These are phyloP conservation scores for Pestalotiopsis fici DNA, from an alignment of 2,329 filamentous ascomycete species.

Conservation along the genomic window DNA sequence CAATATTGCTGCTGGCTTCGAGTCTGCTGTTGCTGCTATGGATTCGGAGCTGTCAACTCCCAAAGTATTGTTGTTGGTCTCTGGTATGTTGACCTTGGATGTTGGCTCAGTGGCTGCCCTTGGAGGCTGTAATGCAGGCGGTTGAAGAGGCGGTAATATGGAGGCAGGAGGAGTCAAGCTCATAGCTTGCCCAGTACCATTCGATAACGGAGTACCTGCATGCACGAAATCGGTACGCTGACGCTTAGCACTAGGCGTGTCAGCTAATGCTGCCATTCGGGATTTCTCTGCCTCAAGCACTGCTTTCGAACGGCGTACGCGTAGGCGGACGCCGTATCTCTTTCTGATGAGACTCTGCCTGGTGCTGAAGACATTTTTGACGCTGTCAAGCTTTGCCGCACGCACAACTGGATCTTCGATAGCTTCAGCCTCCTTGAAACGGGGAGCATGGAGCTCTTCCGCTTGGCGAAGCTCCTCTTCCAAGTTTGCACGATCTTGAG, in stretches of 20 bases:
- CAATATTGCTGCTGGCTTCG: not conserved
- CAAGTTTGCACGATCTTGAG: slow-evolving; percentile 28
- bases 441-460: slow-evolving; percentile 38
- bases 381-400: slow-evolving; percentile 34
- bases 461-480: slow-evolving; percentile 37
- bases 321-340: slow-evolving; percentile 57
- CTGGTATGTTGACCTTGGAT: slow-evolving; percentile 21
- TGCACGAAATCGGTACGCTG: slow-evolving; percentile 21
- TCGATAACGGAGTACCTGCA: not conserved
- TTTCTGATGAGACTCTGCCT: slow-evolving; percentile 59
- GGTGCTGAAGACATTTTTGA: slow-evolving; percentile 56
- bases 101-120: slow-evolving; percentile 1
- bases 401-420: slow-evolving; percentile 34
- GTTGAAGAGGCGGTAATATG: not conserved
- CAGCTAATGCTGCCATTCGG: slow-evolving; percentile 37
- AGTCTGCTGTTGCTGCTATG: slow-evolving; percentile 24
- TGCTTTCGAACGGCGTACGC: slow-evolving; percentile 46
- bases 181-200: not conserved
- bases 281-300: slow-evolving; percentile 46
- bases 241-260: slow-evolving; percentile 22
- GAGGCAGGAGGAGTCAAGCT: not conserved
- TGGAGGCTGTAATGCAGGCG: not conserved
- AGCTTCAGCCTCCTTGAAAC: slow-evolving; percentile 42
- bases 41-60: slow-evolving; percentile 26
- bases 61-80: slow-evolving; percentile 24